These are phyloP conservation scores for Epicoccum nigrum DNA, from an alignment of 2,329 filamentous ascomycete species.

Conservation along the genomic window DNA sequence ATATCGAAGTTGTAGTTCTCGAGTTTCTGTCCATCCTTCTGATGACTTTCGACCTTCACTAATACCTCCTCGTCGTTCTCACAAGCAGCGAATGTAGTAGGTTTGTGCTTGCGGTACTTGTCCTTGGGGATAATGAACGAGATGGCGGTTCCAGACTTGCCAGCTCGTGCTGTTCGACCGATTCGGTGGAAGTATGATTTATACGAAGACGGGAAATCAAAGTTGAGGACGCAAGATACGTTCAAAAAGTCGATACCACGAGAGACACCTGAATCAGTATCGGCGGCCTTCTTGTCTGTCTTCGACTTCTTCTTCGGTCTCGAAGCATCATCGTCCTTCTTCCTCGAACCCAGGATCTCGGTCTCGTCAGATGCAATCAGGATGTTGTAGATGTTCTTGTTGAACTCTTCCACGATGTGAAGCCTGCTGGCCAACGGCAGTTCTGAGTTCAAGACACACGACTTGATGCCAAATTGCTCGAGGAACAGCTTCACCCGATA, in stretches of 20 bases:
- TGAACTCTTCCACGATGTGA: constrained; percentile 97
- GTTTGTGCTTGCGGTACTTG: constrained; percentile 85
- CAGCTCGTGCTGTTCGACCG: constrained; percentile 88
- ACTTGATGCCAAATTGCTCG: constrained; percentile 95
- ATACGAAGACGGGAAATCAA: constrained; percentile 85
- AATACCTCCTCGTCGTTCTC: constrained; percentile 87
- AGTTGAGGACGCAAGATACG: constrained; percentile 83
- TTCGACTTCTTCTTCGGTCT: constrained; percentile 62
- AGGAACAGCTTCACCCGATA: constrained; percentile 94
- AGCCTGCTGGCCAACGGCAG: constrained; percentile 90
- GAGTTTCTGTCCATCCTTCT: constrained; percentile 81
- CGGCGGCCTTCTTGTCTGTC: constrained; percentile 60
- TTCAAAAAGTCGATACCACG: constrained; percentile 97
- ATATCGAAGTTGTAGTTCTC: constrained; percentile 95
- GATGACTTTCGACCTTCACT: constrained; percentile 77
- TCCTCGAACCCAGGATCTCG: constrained; percentile 72
- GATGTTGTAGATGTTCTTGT: constrained; percentile 95
- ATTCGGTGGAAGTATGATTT: constrained; percentile 98
- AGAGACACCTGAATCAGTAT: constrained; percentile 93
- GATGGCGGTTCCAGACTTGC: constrained; percentile 91
- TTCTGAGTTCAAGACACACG: constrained; percentile 92
- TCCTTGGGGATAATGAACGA: constrained; percentile 89
- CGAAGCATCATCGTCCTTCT: constrained; percentile 45
- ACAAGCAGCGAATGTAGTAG: constrained; percentile 75
- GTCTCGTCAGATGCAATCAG: constrained; percentile 95